A percentile compares a stretch with the other conserved stretches of the same genome.
phyloP scores from a whole-genome alignment of 305 asterid genomes.

The Solanum hybrid region DNA sequence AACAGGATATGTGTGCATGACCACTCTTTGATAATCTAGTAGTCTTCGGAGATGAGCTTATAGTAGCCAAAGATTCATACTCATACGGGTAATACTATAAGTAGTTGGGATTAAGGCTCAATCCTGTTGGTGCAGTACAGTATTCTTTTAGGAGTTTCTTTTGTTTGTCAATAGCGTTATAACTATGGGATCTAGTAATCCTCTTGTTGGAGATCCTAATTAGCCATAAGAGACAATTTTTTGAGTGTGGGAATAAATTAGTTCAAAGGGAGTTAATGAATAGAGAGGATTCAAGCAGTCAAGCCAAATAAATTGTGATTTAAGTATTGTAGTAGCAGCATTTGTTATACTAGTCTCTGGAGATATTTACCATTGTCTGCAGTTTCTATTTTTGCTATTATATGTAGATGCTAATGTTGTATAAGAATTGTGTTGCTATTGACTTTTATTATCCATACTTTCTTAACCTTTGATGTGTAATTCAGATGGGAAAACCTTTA shows the following conservation, averaged over 20 bases:
- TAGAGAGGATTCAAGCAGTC: background rate
- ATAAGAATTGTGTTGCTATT: background rate
- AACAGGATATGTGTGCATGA: background rate
- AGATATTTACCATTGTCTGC: background rate
- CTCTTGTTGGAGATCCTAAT: background rate
- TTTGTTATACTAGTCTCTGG: background rate
- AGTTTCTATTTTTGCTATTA: background rate
- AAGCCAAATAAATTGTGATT: background rate
- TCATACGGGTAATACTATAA: background rate
- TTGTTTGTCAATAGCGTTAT: background rate
- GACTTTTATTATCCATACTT: background rate
- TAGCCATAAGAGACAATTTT: background rate
- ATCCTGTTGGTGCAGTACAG: background rate
- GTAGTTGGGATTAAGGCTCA: background rate
- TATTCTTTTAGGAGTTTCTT: background rate
- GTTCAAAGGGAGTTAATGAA: background rate
- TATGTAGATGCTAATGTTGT: background rate
- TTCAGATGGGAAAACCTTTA: constrained; percentile 27
- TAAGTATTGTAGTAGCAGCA: background rate
- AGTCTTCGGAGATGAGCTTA: background rate
- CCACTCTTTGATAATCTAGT: background rate
- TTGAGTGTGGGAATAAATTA: background rate
- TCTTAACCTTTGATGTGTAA: background rate
- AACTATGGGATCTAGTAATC: background rate
- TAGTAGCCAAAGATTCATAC: background rate